A percentile compares a stretch with the other conserved stretches of the same genome.
phyloP scores from a whole-genome alignment of 768 basidiomycete genomes.

The Suillus luteus region DNA sequence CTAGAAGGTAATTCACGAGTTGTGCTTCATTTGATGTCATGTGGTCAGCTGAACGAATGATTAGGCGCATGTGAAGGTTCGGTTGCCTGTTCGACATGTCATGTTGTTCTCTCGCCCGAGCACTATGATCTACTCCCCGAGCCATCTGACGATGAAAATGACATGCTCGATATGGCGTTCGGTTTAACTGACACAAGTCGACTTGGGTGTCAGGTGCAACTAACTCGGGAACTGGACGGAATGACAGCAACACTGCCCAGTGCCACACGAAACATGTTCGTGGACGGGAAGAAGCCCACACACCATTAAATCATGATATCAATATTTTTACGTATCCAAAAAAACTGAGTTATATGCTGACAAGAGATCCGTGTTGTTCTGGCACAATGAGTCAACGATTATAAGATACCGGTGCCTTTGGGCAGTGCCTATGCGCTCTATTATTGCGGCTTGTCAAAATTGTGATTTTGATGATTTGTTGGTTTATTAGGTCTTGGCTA shows the following conservation, averaged over 20 bases:
- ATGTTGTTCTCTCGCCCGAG: slow-evolving; percentile 82
- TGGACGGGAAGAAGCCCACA: slow-evolving; percentile 71
- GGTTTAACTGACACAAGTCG: slow-evolving; percentile 93
- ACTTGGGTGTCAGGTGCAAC: slow-evolving; percentile 74
- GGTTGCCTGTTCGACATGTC: slow-evolving; percentile 96
- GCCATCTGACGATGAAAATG: slow-evolving; percentile 97
- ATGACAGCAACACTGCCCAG: slow-evolving; percentile 83
- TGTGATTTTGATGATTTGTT: not conserved
- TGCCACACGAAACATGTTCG: slow-evolving; percentile 97
- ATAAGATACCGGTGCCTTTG: not conserved
- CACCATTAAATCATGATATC: slow-evolving; percentile 40
- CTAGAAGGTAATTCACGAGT: slow-evolving; percentile 73
- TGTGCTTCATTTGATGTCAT: not conserved
- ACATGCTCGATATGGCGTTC: slow-evolving; percentile 98
- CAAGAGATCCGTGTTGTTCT: not conserved
- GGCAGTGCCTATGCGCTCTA: not conserved
- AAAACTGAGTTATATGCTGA: not conserved
- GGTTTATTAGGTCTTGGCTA: not conserved
- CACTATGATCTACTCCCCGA: slow-evolving; percentile 87
- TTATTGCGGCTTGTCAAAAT: not conserved
- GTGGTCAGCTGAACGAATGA: not conserved
- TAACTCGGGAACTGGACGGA: slow-evolving; percentile 83
- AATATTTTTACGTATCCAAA: not conserved
- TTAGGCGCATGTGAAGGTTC: slow-evolving; percentile 96
- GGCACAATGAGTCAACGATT: not conserved